Base-by-base conservation (phyloP, 2,329 filamentous ascomycete genomes). In the Colletotrichum kahawae region DNA sequence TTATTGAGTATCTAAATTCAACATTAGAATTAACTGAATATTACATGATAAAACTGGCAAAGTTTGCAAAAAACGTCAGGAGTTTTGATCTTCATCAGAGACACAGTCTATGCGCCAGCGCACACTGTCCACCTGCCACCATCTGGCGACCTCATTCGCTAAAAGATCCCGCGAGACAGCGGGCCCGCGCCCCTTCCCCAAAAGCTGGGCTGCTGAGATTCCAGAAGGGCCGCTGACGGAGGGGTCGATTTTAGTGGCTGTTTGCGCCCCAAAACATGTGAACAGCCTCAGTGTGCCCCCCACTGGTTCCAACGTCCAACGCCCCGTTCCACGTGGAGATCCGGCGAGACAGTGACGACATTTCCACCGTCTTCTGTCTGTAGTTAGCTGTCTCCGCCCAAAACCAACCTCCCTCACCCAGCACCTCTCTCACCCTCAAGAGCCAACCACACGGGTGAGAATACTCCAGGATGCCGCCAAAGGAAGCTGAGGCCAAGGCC, bases 261-360 rank as follows among this genome's bases (percentile, higher is more conserved):
- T 5, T 24, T 38, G 14, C 14, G 7, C 59, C 68, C 48, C 7
- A 67, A 67, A 67, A 64, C 72, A 75, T 75, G 72, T 75, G 56
- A 75, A 72, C 72, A 67, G 63, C 63, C 69, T 67, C 72, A 71
- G 48, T 43, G 34, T 71, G 60, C 21, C 27, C 54, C 51, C 54
- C 43, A 21, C 43, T 51, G 43, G 54, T 60, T 60, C 72, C 60
- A 57, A 43, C 21, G 38, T 51, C 43, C 43, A 51, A 51, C 36
- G 48, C 24, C 21, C 21, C 31, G 12, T 33, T 60, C 72, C 69
- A 75, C 63, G 68, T 72, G 72, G 69, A 24, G 56, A 24, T 65
- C 51, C 43, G 43, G 57, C 54, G 56, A 75, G 67, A 70, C 59
- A 64, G 72, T 72, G 72, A 75, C 72, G 72, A 72, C 72, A 71